Percentiles rank a stretch among this genome's conserved stretches.
These are phyloP conservation scores for Malassezia psittaci DNA, from an alignment of 1,284 basidiomycete genomes.

Conservation along the genomic window DNA sequence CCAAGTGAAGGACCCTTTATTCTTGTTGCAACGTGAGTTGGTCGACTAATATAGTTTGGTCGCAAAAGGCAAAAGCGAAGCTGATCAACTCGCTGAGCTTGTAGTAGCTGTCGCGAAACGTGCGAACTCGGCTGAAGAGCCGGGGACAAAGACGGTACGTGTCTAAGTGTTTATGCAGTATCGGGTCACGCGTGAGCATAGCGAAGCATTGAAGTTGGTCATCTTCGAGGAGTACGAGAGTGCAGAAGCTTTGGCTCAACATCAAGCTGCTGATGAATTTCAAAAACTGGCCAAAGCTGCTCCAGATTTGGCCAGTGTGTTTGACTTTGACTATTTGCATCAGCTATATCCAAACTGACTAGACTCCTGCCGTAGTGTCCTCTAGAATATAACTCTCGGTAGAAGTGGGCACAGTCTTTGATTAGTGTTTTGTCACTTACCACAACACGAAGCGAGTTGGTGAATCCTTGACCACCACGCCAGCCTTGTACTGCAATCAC, in stretches of 20 bases:
- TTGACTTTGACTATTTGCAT: constrained; percentile 11
- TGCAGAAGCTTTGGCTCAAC: constrained; percentile 9
- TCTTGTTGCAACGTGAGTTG: constrained; percentile 16
- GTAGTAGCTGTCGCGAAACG: constrained; percentile 1
- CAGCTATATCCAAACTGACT: constrained; percentile 3
- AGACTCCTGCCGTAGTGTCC: constrained; percentile 22
- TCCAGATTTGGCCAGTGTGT: constrained; percentile 1
- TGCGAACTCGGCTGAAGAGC: constrained; percentile 15
- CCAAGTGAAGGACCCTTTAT: constrained; percentile 13
- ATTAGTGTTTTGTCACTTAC: background rate
- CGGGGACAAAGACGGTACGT: constrained; percentile 17
- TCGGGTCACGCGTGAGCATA: constrained; percentile 7
- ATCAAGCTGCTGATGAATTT: constrained; percentile 9
- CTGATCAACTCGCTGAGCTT: constrained; percentile 2
- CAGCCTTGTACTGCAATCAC: constrained; percentile 95
- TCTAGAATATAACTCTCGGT: constrained; percentile 41
- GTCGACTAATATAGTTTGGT: constrained; percentile 1
- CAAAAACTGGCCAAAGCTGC: background rate
- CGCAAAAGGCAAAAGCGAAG: constrained; percentile 12
- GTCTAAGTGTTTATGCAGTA: constrained; percentile 8
- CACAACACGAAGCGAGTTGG: constrained; percentile 48
- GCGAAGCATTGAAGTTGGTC: constrained; percentile 9
- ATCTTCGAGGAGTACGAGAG: constrained; percentile 16
- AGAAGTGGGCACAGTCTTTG: constrained; percentile 28
- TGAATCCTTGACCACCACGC: constrained; percentile 93